Conservation (phyloP, 805 yeast species). For the Metschnikowia corniflorae region DNA sequence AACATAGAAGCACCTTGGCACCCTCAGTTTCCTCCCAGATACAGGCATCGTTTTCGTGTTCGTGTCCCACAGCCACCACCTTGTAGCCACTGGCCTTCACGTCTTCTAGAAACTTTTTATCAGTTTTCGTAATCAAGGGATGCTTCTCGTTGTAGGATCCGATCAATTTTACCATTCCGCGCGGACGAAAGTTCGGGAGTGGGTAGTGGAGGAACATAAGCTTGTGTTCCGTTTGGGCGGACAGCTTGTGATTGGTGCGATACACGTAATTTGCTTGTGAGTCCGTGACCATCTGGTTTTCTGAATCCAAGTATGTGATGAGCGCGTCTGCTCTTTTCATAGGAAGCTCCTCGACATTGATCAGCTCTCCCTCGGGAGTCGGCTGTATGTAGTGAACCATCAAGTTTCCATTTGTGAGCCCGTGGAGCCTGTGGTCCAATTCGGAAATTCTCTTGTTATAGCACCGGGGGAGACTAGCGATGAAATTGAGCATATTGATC, state of each 20-base stretch:
- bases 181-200: conserved; percentile 40
- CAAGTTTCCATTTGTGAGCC: conserved; percentile 36
- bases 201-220: conserved; percentile 40
- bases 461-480: conserved; percentile 36
- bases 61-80: conserved; percentile 41
- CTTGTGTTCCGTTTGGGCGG: conserved; percentile 20
- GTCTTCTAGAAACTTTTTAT: conserved; percentile 30
- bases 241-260: conserved; percentile 18
- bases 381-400: conserved; percentile 19
- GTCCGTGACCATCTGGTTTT: conserved; percentile 24
- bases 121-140: conserved; percentile 27
- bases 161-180: conserved; percentile 35
- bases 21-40: conserved; percentile 22
- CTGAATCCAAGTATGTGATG: conserved; percentile 35
- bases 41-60: conserved; percentile 44
- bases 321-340: conserved; percentile 20
- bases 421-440: conserved; percentile 26
- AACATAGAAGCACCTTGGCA: conserved; percentile 35
- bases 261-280: conserved; percentile 36
- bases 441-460: conserved; percentile 22
- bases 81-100: conserved; percentile 33
- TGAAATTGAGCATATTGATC: conserved; percentile 23
- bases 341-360: conserved; percentile 9
- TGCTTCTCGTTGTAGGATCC: conserved; percentile 39
- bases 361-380: neutral